Evolutionary conservation across 805 yeast species (phyloP).

Genomic region (Sporopachydermia lactativora): DNA sequence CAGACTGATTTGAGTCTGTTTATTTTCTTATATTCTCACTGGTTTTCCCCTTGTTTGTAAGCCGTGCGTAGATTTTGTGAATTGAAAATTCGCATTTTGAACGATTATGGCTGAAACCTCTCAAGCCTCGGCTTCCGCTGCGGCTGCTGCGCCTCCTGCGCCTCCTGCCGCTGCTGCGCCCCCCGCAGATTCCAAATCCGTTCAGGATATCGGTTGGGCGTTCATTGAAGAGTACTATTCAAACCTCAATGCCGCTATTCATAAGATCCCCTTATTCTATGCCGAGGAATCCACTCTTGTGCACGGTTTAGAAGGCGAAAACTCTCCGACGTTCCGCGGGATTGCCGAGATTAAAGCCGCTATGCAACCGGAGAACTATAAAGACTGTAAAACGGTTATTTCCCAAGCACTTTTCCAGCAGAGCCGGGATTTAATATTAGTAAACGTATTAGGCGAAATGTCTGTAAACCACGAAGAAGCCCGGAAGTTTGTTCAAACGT

Average conservation of each 20-base stretch:
- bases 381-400: conserved; percentile 21
- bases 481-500: conserved; percentile 26
- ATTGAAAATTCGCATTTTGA: too few species aligned
- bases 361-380: conserved; percentile 16
- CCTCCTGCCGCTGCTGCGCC: conserved; percentile 2
- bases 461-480: conserved; percentile 17
- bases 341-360: conserved; percentile 18
- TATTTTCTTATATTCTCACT: too few species aligned
- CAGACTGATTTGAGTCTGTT: too few species aligned
- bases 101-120: too few species aligned
- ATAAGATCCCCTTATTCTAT: conserved; percentile 21
- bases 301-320: conserved; percentile 25
- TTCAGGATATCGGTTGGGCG: conserved; percentile 21
- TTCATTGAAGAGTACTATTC: conserved; percentile 26
- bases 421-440: conserved; percentile 19
- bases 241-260: conserved; percentile 18
- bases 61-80: too few species aligned
- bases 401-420: conserved; percentile 23
- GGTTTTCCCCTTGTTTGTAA: too few species aligned
- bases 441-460: conserved; percentile 27
- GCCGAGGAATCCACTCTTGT: conserved; percentile 18
- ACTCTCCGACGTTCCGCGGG: conserved; percentile 15
- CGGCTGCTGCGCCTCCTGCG: too few species aligned
- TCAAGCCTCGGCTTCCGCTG: too few species aligned
- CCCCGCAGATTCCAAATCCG: conserved; percentile 6